A percentile compares a stretch with the other conserved stretches of the same genome.
phyloP scores from a whole-genome alignment of 805 yeast genomes.

The Saturnispora diversa region DNA sequence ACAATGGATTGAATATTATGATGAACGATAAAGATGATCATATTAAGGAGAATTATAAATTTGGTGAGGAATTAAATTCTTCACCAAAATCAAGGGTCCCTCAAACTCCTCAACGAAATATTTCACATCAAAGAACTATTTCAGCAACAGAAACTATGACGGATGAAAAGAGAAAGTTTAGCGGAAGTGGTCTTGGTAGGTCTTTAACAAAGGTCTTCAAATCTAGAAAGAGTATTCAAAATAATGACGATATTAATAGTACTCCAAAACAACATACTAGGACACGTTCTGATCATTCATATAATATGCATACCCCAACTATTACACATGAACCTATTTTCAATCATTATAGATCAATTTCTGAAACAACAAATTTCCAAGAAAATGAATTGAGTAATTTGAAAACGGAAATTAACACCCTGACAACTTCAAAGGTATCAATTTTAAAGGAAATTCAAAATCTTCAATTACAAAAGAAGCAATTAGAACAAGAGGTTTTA shows the following conservation, averaged over 20 bases:
- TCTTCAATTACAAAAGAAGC: constrained; percentile 39
- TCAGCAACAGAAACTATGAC: constrained; percentile 44
- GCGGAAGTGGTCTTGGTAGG: constrained; percentile 16
- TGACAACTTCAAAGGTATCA: constrained; percentile 34
- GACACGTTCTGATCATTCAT: constrained; percentile 26
- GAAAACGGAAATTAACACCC: constrained; percentile 34
- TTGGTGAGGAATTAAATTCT: constrained; percentile 4
- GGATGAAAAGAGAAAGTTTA: constrained; percentile 21
- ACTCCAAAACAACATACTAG: constrained; percentile 16
- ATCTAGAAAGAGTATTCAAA: constrained; percentile 24
- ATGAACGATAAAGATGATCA: constrained; percentile 5
- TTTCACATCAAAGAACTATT: neutral
- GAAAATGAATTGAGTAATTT: constrained; percentile 34
- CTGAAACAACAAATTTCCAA: constrained; percentile 36
- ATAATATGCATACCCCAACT: constrained; percentile 37
- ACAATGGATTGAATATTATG: neutral
- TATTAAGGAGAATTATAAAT: neutral
- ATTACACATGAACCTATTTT: constrained; percentile 28
- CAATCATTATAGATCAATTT: constrained; percentile 38
- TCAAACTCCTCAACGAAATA: too few species aligned
- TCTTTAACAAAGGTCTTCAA: constrained; percentile 23
- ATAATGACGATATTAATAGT: constrained; percentile 1
- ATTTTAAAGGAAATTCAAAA: constrained; percentile 44
- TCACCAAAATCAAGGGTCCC: neutral
- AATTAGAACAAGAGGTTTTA: constrained; percentile 38